Percentiles rank a stretch among this genome's conserved stretches.
These are phyloP conservation scores for Chlamydomonas eustigma DNA, from an alignment of 139 green algal genomes.

Conservation along the genomic window DNA sequence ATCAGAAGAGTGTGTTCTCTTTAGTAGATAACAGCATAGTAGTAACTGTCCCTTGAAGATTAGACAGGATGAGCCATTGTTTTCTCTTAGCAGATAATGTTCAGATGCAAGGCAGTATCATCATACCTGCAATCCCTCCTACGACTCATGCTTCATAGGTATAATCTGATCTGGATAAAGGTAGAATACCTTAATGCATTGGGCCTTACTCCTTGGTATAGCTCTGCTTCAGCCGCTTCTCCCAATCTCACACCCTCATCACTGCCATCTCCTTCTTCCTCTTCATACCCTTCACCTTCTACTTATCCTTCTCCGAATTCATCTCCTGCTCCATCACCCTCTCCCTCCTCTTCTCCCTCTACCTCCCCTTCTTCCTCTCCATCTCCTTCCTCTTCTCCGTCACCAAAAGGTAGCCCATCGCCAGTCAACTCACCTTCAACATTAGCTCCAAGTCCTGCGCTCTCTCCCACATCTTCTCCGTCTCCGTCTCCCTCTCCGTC, in stretches of 20 bases:
- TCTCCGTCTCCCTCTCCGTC: not conserved
- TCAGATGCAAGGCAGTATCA: too few species aligned
- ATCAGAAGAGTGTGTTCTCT: not conserved
- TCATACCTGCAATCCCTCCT: too few species aligned
- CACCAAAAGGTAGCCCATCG: not conserved
- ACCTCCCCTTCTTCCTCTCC: not conserved
- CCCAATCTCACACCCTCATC: not conserved
- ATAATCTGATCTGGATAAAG: constrained; percentile 32
- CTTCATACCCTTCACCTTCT: not conserved
- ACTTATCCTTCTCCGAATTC: not conserved
- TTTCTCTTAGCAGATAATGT: too few species aligned
- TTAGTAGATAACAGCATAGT: too few species aligned
- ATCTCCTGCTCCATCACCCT: not conserved
- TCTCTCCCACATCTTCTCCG: not conserved
- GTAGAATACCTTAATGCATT: constrained; percentile 25
- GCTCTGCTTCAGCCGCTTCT: not conserved
- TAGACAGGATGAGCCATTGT: too few species aligned
- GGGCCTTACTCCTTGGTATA: constrained; percentile 34
- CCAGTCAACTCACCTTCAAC: too few species aligned
- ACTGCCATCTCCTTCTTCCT: not conserved
- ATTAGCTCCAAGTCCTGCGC: too few species aligned
- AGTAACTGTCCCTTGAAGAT: too few species aligned
- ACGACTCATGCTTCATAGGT: constrained; percentile 3
- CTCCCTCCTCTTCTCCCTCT: not conserved
- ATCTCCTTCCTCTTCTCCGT: not conserved